These are phyloP conservation scores for Anisodus acutangulus DNA, from an alignment of 257 asterid species.

Conservation along the genomic window DNA sequence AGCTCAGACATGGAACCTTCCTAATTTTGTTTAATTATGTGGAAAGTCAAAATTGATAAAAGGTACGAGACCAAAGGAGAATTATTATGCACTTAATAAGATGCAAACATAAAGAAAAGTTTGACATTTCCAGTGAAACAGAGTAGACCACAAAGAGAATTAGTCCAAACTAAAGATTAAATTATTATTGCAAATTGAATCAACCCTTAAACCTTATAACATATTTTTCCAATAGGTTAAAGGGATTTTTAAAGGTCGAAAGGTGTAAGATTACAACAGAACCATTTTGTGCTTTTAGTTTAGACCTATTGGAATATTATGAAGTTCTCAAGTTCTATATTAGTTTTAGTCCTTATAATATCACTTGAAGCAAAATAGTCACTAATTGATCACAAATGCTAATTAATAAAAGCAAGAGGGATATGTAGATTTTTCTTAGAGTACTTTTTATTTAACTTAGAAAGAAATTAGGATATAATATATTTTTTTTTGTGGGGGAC, in stretches of 20 bases:
- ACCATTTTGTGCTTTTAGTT: not conserved
- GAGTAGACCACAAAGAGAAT: not conserved
- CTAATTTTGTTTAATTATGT: slow-evolving; percentile 13
- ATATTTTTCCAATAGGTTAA: not conserved
- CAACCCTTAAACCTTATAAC: not conserved
- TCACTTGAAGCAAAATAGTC: not conserved
- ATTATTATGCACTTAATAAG: not conserved
- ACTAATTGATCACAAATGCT: not conserved
- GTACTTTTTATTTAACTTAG: not conserved
- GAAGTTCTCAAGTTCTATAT: not conserved
- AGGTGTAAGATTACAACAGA: not conserved
- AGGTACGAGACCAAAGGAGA: not conserved
- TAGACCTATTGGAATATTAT: not conserved
- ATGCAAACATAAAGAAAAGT: not conserved
- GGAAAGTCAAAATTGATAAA: not conserved
- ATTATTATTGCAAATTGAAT: not conserved
- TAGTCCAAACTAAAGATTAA: not conserved
- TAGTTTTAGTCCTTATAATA: not conserved
- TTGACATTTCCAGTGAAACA: not conserved
- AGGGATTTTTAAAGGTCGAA: not conserved
- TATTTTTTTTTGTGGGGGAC: too few species aligned
- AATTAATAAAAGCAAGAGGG: not conserved
- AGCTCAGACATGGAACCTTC: slow-evolving; percentile 6
- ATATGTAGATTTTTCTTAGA: not conserved
- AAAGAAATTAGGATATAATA: too few species aligned